phyloP scores from a whole-genome alignment of 371 early-diverging fungal genomes.

The Rhizopus sp. region DNA sequence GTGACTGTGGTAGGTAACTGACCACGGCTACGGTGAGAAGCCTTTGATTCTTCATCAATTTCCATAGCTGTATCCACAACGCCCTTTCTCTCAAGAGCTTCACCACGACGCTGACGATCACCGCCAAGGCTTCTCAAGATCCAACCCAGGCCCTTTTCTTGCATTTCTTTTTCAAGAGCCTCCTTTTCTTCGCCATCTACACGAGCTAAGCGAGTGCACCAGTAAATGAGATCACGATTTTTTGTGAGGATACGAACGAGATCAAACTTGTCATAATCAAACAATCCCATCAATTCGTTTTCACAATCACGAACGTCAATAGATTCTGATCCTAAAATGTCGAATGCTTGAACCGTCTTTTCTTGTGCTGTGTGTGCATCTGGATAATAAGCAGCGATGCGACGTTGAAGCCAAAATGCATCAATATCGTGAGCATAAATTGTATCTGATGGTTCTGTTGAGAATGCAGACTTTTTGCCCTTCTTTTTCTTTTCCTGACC shows the following conservation, averaged over 20 bases:
- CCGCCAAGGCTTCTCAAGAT: constrained; percentile 74
- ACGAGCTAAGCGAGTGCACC: constrained; percentile 87
- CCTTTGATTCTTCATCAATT: constrained; percentile 31
- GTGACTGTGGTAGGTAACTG: constrained; percentile 48
- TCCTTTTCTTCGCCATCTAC: constrained; percentile 62
- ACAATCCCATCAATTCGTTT: constrained; percentile 91
- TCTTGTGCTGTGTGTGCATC: constrained; percentile 88
- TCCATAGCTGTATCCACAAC: constrained; percentile 64
- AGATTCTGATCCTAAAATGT: constrained; percentile 69
- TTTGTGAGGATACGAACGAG: constrained; percentile 84
- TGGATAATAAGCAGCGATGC: constrained; percentile 74
- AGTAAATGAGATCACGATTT: constrained; percentile 89
- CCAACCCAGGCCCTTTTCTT: constrained; percentile 63
- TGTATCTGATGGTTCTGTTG: constrained; percentile 18
- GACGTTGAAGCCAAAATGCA: constrained; percentile 97
- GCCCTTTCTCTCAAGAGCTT: constrained; percentile 72
- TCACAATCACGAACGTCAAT: constrained; percentile 84
- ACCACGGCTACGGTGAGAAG: constrained; percentile 40
- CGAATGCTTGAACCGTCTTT: constrained; percentile 78
- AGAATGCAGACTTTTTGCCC: constrained; percentile 14
- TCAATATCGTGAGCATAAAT: constrained; percentile 85
- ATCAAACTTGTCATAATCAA: constrained; percentile 94
- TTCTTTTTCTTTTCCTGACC: constrained; percentile 45
- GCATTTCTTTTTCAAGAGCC: constrained; percentile 71
- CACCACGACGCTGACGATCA: constrained; percentile 68